Evolutionary conservation across 2,329 filamentous ascomycete species (phyloP).

Genomic region (Cordyceps sp.): DNA sequence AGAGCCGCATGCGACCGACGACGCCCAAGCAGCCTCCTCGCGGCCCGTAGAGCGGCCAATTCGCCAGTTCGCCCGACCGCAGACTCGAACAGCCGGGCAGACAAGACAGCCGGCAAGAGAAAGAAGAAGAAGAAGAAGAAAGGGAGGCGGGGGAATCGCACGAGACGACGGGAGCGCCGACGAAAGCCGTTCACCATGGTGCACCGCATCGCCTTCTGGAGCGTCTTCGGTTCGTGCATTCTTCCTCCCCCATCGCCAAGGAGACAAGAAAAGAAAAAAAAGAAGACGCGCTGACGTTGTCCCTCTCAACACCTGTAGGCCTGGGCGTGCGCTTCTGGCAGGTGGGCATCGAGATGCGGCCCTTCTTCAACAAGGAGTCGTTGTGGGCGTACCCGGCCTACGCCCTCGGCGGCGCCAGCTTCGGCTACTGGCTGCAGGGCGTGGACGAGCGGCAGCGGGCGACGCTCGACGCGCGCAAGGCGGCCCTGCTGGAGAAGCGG

Average conservation of each 20-base stretch:
- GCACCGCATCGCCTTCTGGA: conserved; percentile 61
- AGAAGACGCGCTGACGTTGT: no score
- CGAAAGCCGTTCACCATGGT: conserved; percentile 32
- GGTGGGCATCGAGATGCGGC: conserved; percentile 95
- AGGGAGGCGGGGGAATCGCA: no score
- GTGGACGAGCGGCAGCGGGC: conserved; percentile 71
- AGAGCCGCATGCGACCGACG: no score
- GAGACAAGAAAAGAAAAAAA: neutral
- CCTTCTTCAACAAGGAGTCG: conserved; percentile 69
- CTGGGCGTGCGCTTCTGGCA: conserved; percentile 88
- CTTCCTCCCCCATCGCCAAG: neutral
- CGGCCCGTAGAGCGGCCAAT: no score
- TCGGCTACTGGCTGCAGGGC: conserved; percentile 93
- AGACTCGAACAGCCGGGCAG: no score
- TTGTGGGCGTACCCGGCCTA: conserved; percentile 90
- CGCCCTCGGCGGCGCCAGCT: conserved; percentile 69
- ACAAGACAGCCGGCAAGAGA: conserved; percentile 7
- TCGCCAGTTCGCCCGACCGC: no score
- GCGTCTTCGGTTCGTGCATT: conserved; percentile 74
- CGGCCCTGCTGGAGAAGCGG: conserved; percentile 74
- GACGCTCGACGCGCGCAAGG: conserved; percentile 63
- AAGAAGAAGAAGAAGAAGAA: neutral
- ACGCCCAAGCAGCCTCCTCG: no score
- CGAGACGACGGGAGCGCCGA: no score
- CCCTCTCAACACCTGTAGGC: no score